Percentiles rank a stretch among this genome's conserved stretches.
Evolutionary conservation across 306 rosid species (phyloP).

Genomic region (Dryas alaskensis): DNA sequence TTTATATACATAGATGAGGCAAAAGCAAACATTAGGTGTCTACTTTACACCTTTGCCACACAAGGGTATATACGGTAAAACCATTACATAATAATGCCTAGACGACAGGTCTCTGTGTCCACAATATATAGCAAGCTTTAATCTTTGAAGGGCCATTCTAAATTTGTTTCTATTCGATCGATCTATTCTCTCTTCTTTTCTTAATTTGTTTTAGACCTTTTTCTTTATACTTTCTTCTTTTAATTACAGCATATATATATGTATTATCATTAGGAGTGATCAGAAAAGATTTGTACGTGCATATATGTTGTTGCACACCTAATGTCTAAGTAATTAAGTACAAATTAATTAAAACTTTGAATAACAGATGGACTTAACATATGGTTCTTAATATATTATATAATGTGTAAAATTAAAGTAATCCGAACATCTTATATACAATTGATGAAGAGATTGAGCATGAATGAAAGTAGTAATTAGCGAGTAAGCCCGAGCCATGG

Average conservation of each 20-base stretch:
- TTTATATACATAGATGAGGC: no score
- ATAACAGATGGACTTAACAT: no score
- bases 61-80: no score
- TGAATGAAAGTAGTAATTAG: no score
- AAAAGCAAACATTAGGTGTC: neutral
- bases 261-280: neutral
- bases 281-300: neutral
- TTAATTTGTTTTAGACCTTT: neutral
- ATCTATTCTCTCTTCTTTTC: neutral
- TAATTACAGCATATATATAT: neutral
- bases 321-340: no score
- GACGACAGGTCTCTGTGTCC: neutral
- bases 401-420: no score
- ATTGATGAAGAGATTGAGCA: no score
- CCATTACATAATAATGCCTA: neutral
- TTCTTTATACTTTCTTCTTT: constrained; percentile 10
- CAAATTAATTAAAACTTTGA: no score
- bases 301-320: no score
- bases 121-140: constrained; percentile 2
- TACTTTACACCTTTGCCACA: neutral
- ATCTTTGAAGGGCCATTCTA: constrained; percentile 10
- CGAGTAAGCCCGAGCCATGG: no score
- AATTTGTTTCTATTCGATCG: constrained; percentile 3
- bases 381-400: no score
- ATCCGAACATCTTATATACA: no score